Conservation (phyloP, 164 flowering plant genomes). For the Chimonanthus salicifolius region DNA sequence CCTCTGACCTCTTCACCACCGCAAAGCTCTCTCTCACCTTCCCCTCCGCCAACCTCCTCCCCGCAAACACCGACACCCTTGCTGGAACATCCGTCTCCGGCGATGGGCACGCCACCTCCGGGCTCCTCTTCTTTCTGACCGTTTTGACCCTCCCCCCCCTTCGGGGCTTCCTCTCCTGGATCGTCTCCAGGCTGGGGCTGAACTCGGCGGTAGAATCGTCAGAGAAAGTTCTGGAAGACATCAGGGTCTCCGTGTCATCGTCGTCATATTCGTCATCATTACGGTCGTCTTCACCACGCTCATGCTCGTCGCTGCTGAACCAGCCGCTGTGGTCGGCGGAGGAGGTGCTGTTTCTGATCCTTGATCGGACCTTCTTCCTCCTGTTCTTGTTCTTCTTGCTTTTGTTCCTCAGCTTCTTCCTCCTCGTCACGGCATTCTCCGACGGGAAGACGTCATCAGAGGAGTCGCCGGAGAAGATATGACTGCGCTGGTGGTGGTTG, state of each 20-base stretch:
- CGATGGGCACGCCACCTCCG: not conserved
- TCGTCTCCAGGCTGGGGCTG: conserved; percentile 23
- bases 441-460: conserved; percentile 10
- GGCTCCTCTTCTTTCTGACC: conserved; percentile 10
- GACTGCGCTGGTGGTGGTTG: conserved; percentile 27
- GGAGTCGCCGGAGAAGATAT: conserved; percentile 31
- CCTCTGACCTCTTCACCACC: conserved; percentile 75
- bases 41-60: conserved; percentile 35
- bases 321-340: conserved; percentile 42
- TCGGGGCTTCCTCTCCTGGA: conserved; percentile 20
- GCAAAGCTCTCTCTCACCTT: conserved; percentile 81
- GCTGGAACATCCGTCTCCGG: conserved; percentile 38
- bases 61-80: conserved; percentile 16
- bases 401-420: conserved; percentile 8
- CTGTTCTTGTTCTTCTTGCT: conserved; percentile 3
- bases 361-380: conserved; percentile 15
- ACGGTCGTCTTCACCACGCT: not conserved
- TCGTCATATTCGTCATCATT: not conserved
- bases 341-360: conserved; percentile 41
- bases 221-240: conserved; percentile 41
- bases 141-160: conserved; percentile 6
- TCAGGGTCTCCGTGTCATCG: conserved; percentile 37
- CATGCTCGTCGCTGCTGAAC: conserved; percentile 41
- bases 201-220: conserved; percentile 28
- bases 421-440: conserved; percentile 14